Percentiles rank a stretch among this genome's conserved stretches.
phyloP scores from a whole-genome alignment of 805 yeast species.

The Monosporozyma yasuniensis region DNA sequence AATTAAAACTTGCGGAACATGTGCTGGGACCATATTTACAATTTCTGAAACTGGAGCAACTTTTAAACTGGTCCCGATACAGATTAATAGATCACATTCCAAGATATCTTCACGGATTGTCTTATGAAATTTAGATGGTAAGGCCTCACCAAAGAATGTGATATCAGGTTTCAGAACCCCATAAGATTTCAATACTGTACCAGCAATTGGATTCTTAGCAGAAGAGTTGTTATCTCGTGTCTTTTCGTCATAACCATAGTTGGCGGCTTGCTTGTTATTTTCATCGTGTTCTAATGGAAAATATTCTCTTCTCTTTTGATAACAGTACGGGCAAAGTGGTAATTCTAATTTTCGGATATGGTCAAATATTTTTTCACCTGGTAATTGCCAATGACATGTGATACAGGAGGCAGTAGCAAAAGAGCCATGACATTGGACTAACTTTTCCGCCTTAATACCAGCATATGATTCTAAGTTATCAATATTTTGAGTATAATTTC shows the following conservation, averaged over 20 bases:
- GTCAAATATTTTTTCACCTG: conserved; percentile 56
- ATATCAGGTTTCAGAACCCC: conserved; percentile 92
- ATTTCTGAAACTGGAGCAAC: conserved; percentile 90
- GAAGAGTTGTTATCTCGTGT: not conserved
- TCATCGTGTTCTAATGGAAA: conserved; percentile 16
- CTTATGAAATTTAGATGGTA: conserved; percentile 63
- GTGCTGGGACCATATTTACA: conserved; percentile 60
- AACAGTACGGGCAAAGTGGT: conserved; percentile 67
- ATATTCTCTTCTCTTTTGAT: conserved; percentile 33
- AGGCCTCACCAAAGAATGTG: conserved; percentile 80
- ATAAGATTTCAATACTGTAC: conserved; percentile 37
- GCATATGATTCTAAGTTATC: conserved; percentile 80
- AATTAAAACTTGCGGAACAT: conserved; percentile 75
- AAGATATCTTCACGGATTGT: conserved; percentile 48
- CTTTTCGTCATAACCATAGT: conserved; percentile 6
- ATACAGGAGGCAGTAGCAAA: conserved; percentile 82
- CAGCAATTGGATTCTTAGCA: not conserved
- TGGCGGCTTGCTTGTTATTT: conserved; percentile 2
- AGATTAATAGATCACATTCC: conserved; percentile 68
- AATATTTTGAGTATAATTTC: conserved; percentile 87
- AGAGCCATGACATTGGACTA: conserved; percentile 89
- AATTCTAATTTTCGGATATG: conserved; percentile 50
- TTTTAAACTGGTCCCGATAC: conserved; percentile 85
- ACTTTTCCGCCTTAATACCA: conserved; percentile 55
- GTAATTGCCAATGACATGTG: conserved; percentile 58